Conservation (phyloP, 1,284 basidiomycete species). For the Tilletiopsis washingtonensis region DNA sequence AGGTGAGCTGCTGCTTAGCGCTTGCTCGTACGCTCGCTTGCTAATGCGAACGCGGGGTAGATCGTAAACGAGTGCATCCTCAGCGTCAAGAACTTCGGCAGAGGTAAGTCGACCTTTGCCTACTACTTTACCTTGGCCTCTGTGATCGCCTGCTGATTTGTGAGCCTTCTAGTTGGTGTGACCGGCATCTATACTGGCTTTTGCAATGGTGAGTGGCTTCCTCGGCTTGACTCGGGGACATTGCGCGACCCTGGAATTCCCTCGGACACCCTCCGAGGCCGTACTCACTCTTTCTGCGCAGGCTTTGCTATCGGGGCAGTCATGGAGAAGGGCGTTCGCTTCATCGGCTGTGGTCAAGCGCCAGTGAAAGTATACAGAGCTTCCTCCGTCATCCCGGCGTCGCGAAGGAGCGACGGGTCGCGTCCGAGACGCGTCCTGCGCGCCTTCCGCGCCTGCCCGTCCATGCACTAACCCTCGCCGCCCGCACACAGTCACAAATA, state of each 20-base stretch:
- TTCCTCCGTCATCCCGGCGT: conserved; percentile 50
- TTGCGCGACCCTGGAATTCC: no score
- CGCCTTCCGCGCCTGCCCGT: neutral
- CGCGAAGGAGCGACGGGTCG: neutral
- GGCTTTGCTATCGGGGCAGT: conserved; percentile 66
- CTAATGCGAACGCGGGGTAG: no score
- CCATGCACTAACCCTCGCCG: conserved; percentile 9
- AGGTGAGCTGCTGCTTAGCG: conserved; percentile 50
- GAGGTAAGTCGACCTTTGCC: no score
- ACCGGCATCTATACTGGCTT: no score
- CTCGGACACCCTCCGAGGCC: no score
- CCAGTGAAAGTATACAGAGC: conserved; percentile 69
- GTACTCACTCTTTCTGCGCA: no score
- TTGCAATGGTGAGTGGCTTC: neutral
- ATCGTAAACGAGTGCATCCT: no score
- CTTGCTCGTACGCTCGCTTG: neutral
- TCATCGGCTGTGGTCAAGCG: conserved; percentile 50
- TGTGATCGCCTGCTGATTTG: no score
- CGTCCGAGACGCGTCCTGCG: neutral
- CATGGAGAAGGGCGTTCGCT: conserved; percentile 61
- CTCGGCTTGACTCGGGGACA: conserved; percentile 36
- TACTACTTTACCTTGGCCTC: no score
- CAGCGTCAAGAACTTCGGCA: no score
- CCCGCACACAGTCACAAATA: conserved; percentile 56
- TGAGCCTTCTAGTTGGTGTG: no score